These are phyloP conservation scores for Rhodocollybia butyracea DNA, from an alignment of 768 basidiomycete genomes.

Conservation along the genomic window DNA sequence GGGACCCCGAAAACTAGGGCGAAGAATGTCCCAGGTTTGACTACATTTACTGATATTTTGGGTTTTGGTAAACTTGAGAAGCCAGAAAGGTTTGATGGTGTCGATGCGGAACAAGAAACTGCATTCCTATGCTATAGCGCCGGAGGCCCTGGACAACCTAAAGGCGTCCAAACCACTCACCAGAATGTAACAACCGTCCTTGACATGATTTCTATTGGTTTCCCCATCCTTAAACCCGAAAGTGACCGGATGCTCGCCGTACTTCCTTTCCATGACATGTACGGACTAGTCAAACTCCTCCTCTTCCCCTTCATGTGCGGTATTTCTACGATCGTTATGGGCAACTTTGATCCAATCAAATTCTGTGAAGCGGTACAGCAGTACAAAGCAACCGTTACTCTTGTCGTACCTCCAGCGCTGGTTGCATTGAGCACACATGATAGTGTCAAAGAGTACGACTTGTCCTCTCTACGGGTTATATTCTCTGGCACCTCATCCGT, in stretches of 20 bases:
- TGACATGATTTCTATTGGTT: conserved; percentile 43
- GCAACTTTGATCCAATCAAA: conserved; percentile 65
- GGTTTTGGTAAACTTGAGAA: conserved; percentile 41
- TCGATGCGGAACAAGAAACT: conserved; percentile 50
- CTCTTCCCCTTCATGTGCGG: conserved; percentile 53
- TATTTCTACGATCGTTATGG: conserved; percentile 52
- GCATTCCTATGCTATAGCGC: conserved; percentile 55
- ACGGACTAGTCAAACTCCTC: conserved; percentile 52
- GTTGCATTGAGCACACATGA: conserved; percentile 70
- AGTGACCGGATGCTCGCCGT: conserved; percentile 58
- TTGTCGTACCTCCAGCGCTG: conserved; percentile 83
- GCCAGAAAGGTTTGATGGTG: conserved; percentile 56
- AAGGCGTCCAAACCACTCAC: conserved; percentile 62
- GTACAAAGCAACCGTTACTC: conserved; percentile 54
- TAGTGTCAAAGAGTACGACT: conserved; percentile 66
- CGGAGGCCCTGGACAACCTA: conserved; percentile 79
- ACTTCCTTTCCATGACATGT: conserved; percentile 58
- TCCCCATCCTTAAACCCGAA: conserved; percentile 35
- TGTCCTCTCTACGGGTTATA: conserved; percentile 54
- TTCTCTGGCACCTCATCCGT: conserved; percentile 83
- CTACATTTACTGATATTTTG: conserved; percentile 46
- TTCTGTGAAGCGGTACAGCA: conserved; percentile 66
- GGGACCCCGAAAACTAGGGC: conserved; percentile 27
- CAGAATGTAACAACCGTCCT: conserved; percentile 63
- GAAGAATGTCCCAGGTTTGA: conserved; percentile 27